phyloP scores from a whole-genome alignment of 169 alveolate genomes.

The Plasmodium billcollinsi region DNA sequence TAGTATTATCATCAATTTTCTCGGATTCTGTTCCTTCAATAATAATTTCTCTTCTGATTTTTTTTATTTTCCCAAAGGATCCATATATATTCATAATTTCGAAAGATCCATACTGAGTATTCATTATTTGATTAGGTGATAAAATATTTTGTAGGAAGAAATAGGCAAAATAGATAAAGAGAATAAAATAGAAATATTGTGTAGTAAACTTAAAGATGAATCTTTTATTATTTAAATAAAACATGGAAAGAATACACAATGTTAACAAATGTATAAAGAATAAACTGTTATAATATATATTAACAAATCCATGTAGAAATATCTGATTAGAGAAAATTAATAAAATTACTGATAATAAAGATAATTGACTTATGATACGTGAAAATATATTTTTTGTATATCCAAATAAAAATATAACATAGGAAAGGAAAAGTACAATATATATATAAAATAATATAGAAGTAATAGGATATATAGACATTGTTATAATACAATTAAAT shows the following conservation, averaged over 20 bases:
- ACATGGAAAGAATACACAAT: slow-evolving; percentile 11
- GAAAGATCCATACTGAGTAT: slow-evolving; percentile 18
- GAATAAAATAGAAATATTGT: slow-evolving; percentile 44
- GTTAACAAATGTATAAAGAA: slow-evolving; percentile 9
- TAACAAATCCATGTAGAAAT: slow-evolving; percentile 22
- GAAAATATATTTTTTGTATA: slow-evolving; percentile 25
- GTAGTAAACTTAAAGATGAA: slow-evolving; percentile 17
- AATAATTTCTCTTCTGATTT: slow-evolving; percentile 44
- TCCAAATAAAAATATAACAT: slow-evolving; percentile 13
- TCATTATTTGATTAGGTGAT: slow-evolving; percentile 68
- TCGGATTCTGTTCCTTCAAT: neutral
- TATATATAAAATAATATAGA: neutral
- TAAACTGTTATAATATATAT: slow-evolving; percentile 5
- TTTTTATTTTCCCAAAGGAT: slow-evolving; percentile 47
- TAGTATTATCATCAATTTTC: slow-evolving; percentile 5
- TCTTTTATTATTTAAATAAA: slow-evolving; percentile 22
- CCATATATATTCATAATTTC: slow-evolving; percentile 69
- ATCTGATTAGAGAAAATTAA: slow-evolving; percentile 32
- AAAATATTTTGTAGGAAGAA: slow-evolving; percentile 35
- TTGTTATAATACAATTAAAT: neutral
- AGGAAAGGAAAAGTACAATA: neutral
- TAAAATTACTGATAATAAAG: neutral
- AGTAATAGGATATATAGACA: neutral
- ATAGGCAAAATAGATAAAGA: slow-evolving; percentile 23
- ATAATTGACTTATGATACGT: slow-evolving; percentile 9